Evolutionary conservation across 2,329 filamentous ascomycete genomes (phyloP), one percentile per base, ranked within the genome.

Genomic region (Blastomyces silverae): DNA sequence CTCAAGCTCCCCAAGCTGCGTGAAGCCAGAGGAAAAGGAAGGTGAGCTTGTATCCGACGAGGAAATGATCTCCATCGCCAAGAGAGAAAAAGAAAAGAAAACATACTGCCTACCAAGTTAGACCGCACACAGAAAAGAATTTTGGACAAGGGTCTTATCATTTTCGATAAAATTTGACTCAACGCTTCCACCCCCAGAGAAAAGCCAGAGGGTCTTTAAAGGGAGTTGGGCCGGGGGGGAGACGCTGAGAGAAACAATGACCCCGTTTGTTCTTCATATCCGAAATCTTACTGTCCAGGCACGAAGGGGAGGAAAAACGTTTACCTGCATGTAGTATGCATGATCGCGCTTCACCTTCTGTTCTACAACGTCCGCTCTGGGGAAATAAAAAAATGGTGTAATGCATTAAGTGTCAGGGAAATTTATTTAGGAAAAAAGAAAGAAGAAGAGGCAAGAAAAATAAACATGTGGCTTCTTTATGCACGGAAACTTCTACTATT

Each of bases 51-150:
- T n/a, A n/a, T n/a, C n/a, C n/a, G n/a, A n/a, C n/a, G n/a, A n/a
- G n/a, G n/a, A 37, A 37, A 37, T 37, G 34, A 37, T 37, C 34
- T 37, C 34, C 34, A 37, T 10, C 8, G 34, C 34, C 44, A 61
- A 61, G 13, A 31, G 31, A 61, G 15, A 28, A 22, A 61, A 48
- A 61, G 39, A 61, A 61, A 37, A 37, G 34, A 37, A 37, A 37
- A 37, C 34, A 37, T 37, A 10, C 7, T 3, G 2, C 2, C 2
- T 3, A 37, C 8, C 5, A 37, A 37, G 34, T 37, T 37, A 37
- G 7, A 37, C 34, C 34, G 34, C 34, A 37, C 34, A 37, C 34
- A 37, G 34, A 37, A 34, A 34, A 37, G 34, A 37, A 37, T 37
- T 37, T 37, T 10, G 34, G 34, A 6, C 1, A 37, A 37, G 34